Evolutionary conservation across 2,329 filamentous ascomycete species (phyloP).

Genomic region (Fonsecaea pedrosoi): DNA sequence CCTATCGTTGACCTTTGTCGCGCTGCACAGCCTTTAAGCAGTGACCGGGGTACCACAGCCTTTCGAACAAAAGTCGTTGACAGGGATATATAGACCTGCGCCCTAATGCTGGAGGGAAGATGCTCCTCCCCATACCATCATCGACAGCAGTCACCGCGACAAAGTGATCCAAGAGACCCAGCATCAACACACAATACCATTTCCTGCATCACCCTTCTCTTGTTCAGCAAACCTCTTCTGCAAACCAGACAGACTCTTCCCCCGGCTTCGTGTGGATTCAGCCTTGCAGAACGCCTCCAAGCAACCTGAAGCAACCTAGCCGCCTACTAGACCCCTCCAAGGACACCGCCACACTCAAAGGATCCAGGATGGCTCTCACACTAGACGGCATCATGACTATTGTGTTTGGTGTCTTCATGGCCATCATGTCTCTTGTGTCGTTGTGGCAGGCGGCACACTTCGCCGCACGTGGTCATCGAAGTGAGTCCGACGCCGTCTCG

Average conservation of each 20-base stretch:
- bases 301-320: not conserved
- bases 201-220: not conserved
- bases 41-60: not conserved
- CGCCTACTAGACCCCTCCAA: not conserved
- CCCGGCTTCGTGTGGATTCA: not conserved
- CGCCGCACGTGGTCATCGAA: conserved; percentile 18
- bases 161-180: not conserved
- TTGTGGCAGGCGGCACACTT: conserved; percentile 28
- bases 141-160: not conserved
- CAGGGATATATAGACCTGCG: conserved; percentile 11
- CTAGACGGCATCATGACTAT: conserved; percentile 27
- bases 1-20: not conserved
- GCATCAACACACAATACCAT: not conserved
- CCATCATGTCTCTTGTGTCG: conserved; percentile 22
- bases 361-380: conserved; percentile 13
- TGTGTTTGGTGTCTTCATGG: conserved; percentile 31
- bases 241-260: not conserved
- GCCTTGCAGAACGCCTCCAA: not conserved
- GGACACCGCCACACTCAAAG: conserved; percentile 5
- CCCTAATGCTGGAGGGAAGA: not conserved
- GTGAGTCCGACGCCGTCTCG: conserved; percentile 11
- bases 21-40: not conserved
- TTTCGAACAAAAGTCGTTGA: conserved; percentile 22
- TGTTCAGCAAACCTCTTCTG: not conserved
- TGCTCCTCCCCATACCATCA: not conserved